These are phyloP conservation scores for Crassisporium funariophilum DNA, from an alignment of 768 basidiomycete genomes.

Conservation along the genomic window DNA sequence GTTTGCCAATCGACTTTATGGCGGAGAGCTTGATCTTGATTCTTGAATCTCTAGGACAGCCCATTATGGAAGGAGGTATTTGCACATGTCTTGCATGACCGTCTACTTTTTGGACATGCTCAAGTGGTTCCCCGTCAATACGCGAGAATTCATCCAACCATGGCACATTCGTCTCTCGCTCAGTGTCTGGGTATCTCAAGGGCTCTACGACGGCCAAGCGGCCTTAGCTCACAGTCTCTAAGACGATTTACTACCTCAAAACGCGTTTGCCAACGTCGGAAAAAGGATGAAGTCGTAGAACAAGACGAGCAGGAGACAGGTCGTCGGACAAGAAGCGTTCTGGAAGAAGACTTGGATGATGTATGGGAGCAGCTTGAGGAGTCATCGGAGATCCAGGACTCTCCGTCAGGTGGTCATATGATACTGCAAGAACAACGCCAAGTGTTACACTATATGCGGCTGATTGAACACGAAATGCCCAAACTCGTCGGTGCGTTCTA, in stretches of 20 bases:
- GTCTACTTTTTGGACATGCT: too few species aligned
- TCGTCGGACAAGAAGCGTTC: conserved; percentile 34
- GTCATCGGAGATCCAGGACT: conserved; percentile 58
- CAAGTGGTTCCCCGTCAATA: too few species aligned
- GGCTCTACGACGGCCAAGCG: conserved; percentile 6
- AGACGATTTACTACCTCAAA: conserved; percentile 20
- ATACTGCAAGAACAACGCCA: conserved; percentile 75
- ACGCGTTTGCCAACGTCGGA: conserved; percentile 14
- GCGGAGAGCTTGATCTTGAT: too few species aligned
- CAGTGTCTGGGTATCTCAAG: conserved; percentile 17
- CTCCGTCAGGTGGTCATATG: conserved; percentile 70
- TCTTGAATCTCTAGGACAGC: too few species aligned
- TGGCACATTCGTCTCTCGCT: conserved; percentile 18
- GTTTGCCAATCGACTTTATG: too few species aligned
- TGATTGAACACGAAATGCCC: conserved; percentile 89
- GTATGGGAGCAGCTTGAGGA: conserved; percentile 47
- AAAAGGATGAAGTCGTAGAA: conserved; percentile 6
- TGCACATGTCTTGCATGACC: too few species aligned
- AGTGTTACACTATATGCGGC: conserved; percentile 73
- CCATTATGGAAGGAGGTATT: too few species aligned
- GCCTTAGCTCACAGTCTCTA: not conserved
- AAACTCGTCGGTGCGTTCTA: conserved; percentile 69
- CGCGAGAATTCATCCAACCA: not conserved
- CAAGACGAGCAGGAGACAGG: conserved; percentile 18
- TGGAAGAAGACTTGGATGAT: conserved; percentile 46